These are phyloP conservation scores for Paraphaeosphaeria minitans DNA, from an alignment of 2,329 filamentous ascomycete genomes.

Conservation along the genomic window DNA sequence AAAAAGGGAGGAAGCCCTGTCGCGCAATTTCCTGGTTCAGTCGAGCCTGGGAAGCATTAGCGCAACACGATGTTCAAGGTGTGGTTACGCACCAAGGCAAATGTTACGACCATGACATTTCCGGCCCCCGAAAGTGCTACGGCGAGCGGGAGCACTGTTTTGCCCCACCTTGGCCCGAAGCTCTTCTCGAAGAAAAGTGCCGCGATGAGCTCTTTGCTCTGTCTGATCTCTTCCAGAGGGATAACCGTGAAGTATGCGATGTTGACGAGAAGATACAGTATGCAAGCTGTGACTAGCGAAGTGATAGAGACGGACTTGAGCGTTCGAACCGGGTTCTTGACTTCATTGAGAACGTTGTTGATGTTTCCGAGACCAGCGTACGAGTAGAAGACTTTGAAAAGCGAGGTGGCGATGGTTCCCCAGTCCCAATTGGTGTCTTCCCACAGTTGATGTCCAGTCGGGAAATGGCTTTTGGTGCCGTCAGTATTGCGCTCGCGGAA, in stretches of 20 bases:
- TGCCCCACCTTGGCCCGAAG: conserved; percentile 65
- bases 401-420: conserved; percentile 67
- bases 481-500: conserved; percentile 28
- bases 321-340: conserved; percentile 69
- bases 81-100: conserved; percentile 62
- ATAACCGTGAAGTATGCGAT: conserved; percentile 68
- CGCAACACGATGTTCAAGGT: not conserved
- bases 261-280: conserved; percentile 71
- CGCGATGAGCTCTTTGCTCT: conserved; percentile 69
- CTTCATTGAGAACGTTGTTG: conserved; percentile 74
- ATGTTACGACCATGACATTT: conserved; percentile 76
- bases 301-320: conserved; percentile 65
- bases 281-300: conserved; percentile 65
- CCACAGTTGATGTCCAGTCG: conserved; percentile 62
- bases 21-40: conserved; percentile 75
- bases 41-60: conserved; percentile 57
- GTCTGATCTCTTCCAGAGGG: conserved; percentile 68
- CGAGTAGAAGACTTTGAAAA: conserved; percentile 72
- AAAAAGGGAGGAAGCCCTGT: conserved; percentile 71
- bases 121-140: conserved; percentile 71
- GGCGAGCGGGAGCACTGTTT: conserved; percentile 63
- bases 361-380: conserved; percentile 70
- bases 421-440: conserved; percentile 71
- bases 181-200: conserved; percentile 69
- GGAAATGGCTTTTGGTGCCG: conserved; percentile 29